Conservation (phyloP, 768 basidiomycete species). For the Tephrocybe rancida region DNA sequence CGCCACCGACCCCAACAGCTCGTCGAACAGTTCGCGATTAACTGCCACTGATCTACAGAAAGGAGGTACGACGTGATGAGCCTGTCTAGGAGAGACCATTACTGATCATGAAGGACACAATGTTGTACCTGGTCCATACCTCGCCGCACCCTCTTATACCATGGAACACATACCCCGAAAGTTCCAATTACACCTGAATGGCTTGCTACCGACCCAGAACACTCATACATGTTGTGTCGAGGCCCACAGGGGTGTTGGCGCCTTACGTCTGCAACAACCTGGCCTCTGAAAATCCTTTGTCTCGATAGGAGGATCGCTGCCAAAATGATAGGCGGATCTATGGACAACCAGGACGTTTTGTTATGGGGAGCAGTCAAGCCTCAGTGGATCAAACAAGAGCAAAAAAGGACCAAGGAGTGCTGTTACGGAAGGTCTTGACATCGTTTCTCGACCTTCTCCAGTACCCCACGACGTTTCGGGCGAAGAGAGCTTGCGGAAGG, state of each 20-base stretch:
- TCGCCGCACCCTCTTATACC: constrained; percentile 37
- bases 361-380: constrained; percentile 37
- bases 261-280: constrained; percentile 36
- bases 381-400: constrained; percentile 29
- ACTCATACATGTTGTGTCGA: constrained; percentile 40
- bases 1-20: too few relatives aligned
- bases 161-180: constrained; percentile 28
- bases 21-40: too few relatives aligned
- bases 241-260: constrained; percentile 35
- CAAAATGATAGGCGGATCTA: constrained; percentile 31
- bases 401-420: constrained; percentile 35
- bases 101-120: constrained; percentile 6
- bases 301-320: constrained; percentile 55
- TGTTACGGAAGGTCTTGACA: constrained; percentile 24
- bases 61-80: neutral
- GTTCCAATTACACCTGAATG: constrained; percentile 35
- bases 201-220: constrained; percentile 42
- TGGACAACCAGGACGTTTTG: constrained; percentile 53
- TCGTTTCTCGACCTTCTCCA: constrained; percentile 10
- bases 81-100: neutral
- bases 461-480: neutral
- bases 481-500: neutral
- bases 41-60: too few relatives aligned
- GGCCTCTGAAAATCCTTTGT: constrained; percentile 47
- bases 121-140: constrained; percentile 8